Conservation (phyloP, 2,329 filamentous ascomycete species). For the Ramichloridium luteum region DNA sequence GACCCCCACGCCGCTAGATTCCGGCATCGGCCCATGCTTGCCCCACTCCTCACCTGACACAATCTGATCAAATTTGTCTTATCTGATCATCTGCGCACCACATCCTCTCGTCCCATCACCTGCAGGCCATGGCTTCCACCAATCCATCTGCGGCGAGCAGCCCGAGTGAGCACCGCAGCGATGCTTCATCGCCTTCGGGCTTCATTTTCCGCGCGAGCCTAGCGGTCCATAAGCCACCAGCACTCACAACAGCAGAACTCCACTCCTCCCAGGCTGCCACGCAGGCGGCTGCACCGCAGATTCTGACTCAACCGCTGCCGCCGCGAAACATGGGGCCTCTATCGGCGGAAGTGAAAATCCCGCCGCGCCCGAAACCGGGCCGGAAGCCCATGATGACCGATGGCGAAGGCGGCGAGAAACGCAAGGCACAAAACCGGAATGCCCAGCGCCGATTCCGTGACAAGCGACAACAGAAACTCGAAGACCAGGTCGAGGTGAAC, state of each 20-base stretch:
- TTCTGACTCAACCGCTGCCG: background rate
- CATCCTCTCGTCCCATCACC: no score
- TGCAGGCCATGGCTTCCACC: no score
- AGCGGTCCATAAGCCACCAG: background rate
- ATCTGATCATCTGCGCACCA: no score
- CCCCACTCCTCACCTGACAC: no score
- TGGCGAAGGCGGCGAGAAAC: conserved; percentile 70
- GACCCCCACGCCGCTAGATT: no score
- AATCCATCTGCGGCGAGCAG: no score
- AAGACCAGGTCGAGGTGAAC: conserved; percentile 30
- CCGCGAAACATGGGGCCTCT: conserved; percentile 19
- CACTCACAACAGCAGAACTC: background rate
- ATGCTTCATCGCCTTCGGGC: background rate
- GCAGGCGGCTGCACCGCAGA: background rate
- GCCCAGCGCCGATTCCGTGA: conserved; percentile 87
- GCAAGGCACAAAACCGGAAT: conserved; percentile 86
- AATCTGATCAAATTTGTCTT: no score
- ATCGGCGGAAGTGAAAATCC: conserved; percentile 27
- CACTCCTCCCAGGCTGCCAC: background rate
- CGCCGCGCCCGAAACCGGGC: conserved; percentile 50
- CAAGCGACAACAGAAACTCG: conserved; percentile 70
- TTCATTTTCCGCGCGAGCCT: background rate
- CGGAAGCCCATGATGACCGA: conserved; percentile 70
- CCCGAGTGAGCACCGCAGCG: no score
- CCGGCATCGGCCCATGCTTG: no score